Evolutionary conservation across 768 basidiomycete species (phyloP), one percentile per base, ranked within the genome.

Genomic region (Gyrodon lividus): DNA sequence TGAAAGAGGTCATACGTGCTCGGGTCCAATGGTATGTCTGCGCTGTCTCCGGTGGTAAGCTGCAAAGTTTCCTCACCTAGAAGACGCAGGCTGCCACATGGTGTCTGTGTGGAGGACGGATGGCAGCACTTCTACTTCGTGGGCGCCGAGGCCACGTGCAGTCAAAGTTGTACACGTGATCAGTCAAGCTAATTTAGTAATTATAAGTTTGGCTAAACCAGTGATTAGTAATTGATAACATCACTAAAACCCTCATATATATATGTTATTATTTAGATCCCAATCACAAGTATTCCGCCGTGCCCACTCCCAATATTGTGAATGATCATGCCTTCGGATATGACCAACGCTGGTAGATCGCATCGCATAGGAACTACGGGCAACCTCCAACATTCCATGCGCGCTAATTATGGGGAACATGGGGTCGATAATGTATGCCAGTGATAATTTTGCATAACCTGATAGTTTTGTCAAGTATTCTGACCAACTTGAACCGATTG

Each of bases 1-100:
- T 81, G 71, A 85, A 87, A 30, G 85, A 86, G 51, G 86, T 88
- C 86, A 88, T 87, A 17, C n/a, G 42, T 24, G 20, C 24, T 8
- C 8, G 16, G 22, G 26, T 6, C 12, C 48, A 33, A 48, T 3
- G 31, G n/a, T 10, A 22, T 19, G 20, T 20, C 14, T 5, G 14
- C 9, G 45, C 10, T 47, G 23, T 47, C 13, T 28, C 16, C 22
- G 10, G 23, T 28, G 8, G 46, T 39, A 4, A 19, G 35, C 45
- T n/a, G n/a, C 35, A 33, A 28, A 20, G 35, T 39, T 13, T 31
- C 13, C 31, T 23, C 41, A 24, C 26, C 26, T 13, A 14, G 40
- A 12, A 43, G 16, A 23, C n/a, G 8, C 24, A 22, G 20, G 26
- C 24, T 24, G 7, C 24, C 41, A 5, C 41, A 43, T 43, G 24